phyloP scores from a whole-genome alignment of 768 basidiomycete genomes.

The Candolleomyces efflorescens region DNA sequence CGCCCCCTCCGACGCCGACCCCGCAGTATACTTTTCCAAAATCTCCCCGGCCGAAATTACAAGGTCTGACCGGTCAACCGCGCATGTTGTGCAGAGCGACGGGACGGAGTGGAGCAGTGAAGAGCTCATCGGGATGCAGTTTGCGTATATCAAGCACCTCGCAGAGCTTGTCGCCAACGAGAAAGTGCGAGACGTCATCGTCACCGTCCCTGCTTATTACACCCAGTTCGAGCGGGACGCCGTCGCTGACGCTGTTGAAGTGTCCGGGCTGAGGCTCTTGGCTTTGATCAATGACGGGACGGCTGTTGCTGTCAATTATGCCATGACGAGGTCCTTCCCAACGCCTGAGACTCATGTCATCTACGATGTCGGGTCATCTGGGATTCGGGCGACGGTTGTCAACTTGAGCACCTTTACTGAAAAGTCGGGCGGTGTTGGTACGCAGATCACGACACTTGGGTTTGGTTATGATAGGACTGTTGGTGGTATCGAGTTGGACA shows the following conservation, averaged over 20 bases:
- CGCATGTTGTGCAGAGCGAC: constrained; percentile 55
- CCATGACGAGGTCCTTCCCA: constrained; percentile 90
- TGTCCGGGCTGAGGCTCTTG: constrained; percentile 80
- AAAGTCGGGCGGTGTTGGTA: constrained; percentile 51
- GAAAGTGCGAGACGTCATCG: constrained; percentile 75
- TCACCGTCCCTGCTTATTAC: constrained; percentile 90
- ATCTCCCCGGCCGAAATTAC: constrained; percentile 51
- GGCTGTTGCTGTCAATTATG: constrained; percentile 95
- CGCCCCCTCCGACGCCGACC: constrained; percentile 54
- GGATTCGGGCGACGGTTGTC: constrained; percentile 74
- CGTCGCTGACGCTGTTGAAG: constrained; percentile 86
- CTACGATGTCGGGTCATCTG: constrained; percentile 90
- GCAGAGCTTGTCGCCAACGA: constrained; percentile 77
- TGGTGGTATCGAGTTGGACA: constrained; percentile 85
- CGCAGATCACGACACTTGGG: constrained; percentile 74
- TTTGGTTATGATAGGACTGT: constrained; percentile 74
- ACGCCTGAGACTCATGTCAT: constrained; percentile 82
- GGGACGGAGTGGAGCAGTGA: constrained; percentile 77
- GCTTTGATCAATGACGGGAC: constrained; percentile 91
- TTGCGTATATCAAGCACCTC: constrained; percentile 84
- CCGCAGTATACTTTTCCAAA: constrained; percentile 52
- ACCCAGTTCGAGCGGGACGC: constrained; percentile 90
- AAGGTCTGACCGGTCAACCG: constrained; percentile 56
- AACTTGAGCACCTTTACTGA: constrained; percentile 48
- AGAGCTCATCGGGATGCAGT: constrained; percentile 92